Percentiles rank a stretch among this genome's conserved stretches.
Evolutionary conservation across 495 filamentous ascomycete genomes (phyloP).

Genomic region (Tuber microsphaerosporum): DNA sequence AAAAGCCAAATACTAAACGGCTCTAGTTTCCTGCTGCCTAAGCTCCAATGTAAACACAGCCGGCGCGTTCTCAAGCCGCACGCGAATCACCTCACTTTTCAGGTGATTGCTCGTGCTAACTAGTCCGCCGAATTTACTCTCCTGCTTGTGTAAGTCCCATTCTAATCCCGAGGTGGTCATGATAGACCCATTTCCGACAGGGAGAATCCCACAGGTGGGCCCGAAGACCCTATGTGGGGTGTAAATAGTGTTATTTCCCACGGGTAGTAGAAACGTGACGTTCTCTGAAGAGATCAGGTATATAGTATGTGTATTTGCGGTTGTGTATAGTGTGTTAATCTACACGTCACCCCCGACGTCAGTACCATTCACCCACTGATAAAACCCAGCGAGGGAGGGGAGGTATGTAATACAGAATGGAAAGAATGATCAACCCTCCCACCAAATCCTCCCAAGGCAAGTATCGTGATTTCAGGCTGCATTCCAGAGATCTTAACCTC

Average conservation of each 20-base stretch:
- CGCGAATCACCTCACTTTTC: slow-evolving; percentile 50
- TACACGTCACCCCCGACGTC: neutral
- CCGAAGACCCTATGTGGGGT: slow-evolving; percentile 50
- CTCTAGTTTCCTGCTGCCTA: slow-evolving; percentile 19
- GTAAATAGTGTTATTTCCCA: slow-evolving; percentile 61
- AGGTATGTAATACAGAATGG: slow-evolving; percentile 57
- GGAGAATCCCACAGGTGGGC: slow-evolving; percentile 64
- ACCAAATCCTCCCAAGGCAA: slow-evolving; percentile 74
- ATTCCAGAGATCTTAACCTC: slow-evolving; percentile 39
- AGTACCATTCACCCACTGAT: neutral
- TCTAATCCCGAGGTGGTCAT: slow-evolving; percentile 75
- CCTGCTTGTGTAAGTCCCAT: slow-evolving; percentile 81
- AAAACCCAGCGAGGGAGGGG: neutral
- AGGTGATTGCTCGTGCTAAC: slow-evolving; percentile 94
- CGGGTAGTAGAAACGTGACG: slow-evolving; percentile 67
- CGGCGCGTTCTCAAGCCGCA: slow-evolving; percentile 54
- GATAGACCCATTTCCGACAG: slow-evolving; percentile 61
- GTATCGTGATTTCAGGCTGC: slow-evolving; percentile 47
- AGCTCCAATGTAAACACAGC: slow-evolving; percentile 85
- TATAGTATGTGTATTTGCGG: slow-evolving; percentile 42
- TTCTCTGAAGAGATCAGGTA: slow-evolving; percentile 72
- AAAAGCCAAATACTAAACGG: neutral
- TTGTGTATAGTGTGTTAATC: neutral
- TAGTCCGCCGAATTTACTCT: slow-evolving; percentile 71
- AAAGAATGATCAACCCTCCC: slow-evolving; percentile 89